Conservation (phyloP, 352 stramenopile genomes). For the Phytophthora macrochlamydospora region DNA sequence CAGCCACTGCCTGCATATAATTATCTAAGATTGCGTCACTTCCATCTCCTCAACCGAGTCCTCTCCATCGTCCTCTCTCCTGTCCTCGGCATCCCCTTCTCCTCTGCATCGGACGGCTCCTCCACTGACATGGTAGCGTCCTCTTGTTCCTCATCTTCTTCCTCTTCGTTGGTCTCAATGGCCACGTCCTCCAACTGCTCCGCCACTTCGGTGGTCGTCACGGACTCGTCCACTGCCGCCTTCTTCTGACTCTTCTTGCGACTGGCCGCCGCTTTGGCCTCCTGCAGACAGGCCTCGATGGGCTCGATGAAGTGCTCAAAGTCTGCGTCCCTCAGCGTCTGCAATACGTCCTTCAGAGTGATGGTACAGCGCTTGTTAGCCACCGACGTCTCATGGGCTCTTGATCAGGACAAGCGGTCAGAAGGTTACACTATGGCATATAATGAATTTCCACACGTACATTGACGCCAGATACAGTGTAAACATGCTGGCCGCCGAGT, state of each 20-base stretch:
- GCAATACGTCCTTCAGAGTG: conserved; percentile 75
- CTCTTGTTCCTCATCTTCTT: conserved; percentile 48
- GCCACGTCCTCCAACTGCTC: conserved; percentile 38
- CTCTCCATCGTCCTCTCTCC: conserved; percentile 20
- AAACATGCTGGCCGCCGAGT: conserved; percentile 80
- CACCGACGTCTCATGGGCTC: conserved; percentile 67
- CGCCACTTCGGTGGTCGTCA: conserved; percentile 37
- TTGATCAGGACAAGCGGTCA: conserved; percentile 21
- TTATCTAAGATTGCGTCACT: conserved; percentile 22
- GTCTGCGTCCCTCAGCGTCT: conserved; percentile 72
- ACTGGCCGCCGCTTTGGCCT: conserved; percentile 48
- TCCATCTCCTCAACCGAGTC: conserved; percentile 35
- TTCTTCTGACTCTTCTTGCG: conserved; percentile 33
- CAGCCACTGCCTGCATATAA: no score
- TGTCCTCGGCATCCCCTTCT: conserved; percentile 11
- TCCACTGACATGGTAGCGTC: conserved; percentile 45
- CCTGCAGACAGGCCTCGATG: conserved; percentile 72
- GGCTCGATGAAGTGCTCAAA: conserved; percentile 80
- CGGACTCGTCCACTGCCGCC: conserved; percentile 18
- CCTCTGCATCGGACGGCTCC: conserved; percentile 30
- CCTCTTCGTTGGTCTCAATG: conserved; percentile 36
- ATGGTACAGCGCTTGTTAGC: conserved; percentile 81
- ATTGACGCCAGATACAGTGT: conserved; percentile 75
- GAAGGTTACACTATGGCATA: background rate
- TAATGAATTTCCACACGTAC: conserved; percentile 35